phyloP scores from a whole-genome alignment of 1,284 basidiomycete genomes.

The Inonotus obliquus region DNA sequence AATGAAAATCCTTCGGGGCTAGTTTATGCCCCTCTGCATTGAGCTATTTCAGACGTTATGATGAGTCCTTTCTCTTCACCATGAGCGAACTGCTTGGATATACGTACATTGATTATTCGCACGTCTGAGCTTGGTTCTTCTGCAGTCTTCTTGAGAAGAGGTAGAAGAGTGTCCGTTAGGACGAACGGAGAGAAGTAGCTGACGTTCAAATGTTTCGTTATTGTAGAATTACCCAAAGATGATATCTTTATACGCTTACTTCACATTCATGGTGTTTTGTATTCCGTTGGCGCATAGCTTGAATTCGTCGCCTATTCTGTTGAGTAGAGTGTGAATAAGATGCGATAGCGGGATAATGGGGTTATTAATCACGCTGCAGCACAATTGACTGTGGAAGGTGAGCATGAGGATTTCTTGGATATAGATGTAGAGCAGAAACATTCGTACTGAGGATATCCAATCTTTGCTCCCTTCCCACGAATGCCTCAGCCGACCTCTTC shows the following conservation, averaged over 20 bases:
- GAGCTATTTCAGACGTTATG: neutral
- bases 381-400: conserved; percentile 23
- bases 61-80: neutral
- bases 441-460: conserved; percentile 26
- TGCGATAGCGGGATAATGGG: neutral
- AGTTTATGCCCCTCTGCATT: conserved; percentile 1
- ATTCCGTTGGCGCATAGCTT: conserved; percentile 19
- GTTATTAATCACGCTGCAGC: conserved; percentile 22
- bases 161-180: conserved; percentile 29
- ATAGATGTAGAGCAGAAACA: neutral
- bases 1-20: neutral
- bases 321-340: neutral
- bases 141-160: conserved; percentile 28
- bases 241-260: conserved; percentile 20
- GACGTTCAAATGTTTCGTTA: neutral
- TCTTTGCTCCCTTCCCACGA: conserved; percentile 24
- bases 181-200: conserved; percentile 31
- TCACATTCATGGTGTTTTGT: conserved; percentile 26
- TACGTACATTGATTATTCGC: conserved; percentile 30
- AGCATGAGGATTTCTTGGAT: neutral
- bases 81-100: neutral
- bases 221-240: neutral
- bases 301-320: conserved; percentile 9
- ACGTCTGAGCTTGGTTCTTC: conserved; percentile 26
- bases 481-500: conserved; percentile 24